These are phyloP conservation scores for Hysterium pulicare DNA, from an alignment of 2,329 filamentous ascomycete genomes.

Conservation along the genomic window DNA sequence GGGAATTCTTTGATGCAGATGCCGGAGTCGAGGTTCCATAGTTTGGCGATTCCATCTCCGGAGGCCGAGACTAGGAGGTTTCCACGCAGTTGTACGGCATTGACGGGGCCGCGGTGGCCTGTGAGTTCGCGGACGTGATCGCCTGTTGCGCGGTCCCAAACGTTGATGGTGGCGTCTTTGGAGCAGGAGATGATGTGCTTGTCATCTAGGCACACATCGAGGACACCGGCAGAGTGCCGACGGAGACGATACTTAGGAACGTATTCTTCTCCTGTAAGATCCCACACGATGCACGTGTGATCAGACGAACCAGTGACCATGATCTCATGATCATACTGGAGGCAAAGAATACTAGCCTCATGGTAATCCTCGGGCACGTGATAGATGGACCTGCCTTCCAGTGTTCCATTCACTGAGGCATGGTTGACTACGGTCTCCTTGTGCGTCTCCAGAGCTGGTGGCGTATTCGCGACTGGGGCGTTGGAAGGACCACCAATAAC, in stretches of 20 bases:
- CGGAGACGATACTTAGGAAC: conserved; percentile 70
- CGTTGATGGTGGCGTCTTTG: conserved; percentile 89
- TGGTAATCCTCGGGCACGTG: conserved; percentile 61
- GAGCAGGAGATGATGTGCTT: conserved; percentile 94
- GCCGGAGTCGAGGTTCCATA: conserved; percentile 92
- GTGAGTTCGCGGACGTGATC: conserved; percentile 71
- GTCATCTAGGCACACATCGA: conserved; percentile 90
- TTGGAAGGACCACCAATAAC: conserved; percentile 76
- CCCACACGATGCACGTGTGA: conserved; percentile 85
- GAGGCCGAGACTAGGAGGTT: conserved; percentile 91
- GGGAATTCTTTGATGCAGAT: conserved; percentile 85
- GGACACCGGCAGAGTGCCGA: conserved; percentile 80
- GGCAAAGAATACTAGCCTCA: conserved; percentile 86
- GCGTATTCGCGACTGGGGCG: conserved; percentile 52
- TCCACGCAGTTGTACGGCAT: conserved; percentile 90
- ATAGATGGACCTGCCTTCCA: conserved; percentile 46
- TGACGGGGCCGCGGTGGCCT: conserved; percentile 89
- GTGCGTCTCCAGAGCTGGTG: conserved; percentile 38
- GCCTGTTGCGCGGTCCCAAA: conserved; percentile 86
- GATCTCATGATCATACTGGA: conserved; percentile 90
- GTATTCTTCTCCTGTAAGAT: conserved; percentile 66
- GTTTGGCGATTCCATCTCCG: conserved; percentile 86
- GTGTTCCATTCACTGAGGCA: conserved; percentile 47
- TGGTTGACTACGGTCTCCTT: conserved; percentile 43
- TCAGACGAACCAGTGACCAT: conserved; percentile 95